Evolutionary conservation across 164 flowering plant genomes (phyloP), one percentile per base, ranked within the genome.

Genomic region (Stephania cephalantha): DNA sequence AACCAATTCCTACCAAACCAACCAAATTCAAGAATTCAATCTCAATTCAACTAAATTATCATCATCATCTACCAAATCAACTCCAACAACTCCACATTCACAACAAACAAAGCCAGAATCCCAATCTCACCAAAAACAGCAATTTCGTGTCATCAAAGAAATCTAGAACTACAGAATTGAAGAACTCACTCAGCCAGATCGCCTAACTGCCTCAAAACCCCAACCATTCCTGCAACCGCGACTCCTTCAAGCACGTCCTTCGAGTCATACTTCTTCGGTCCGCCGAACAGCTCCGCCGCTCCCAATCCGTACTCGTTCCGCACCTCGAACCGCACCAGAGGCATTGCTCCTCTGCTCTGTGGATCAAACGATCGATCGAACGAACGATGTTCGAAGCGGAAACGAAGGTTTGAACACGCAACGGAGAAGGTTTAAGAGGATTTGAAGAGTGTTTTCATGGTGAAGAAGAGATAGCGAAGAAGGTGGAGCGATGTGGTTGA

Each of bases 151-250:
- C 13, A 8, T 3, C 44, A 63, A 20, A 64, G 6, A 50, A 74
- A 67, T 35, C 42, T 2, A 35, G 3, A 48, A 44, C 25, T 25
- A 25, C 13, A 48, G 29, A 3, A n/a, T 50, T 46, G 25, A 68
- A 69, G 72, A 78, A 84, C 91, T 72, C 83, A 96, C 99, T 96
- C 91, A 70, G 97, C 92, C 4, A 94, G 97, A 88, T 96, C 97
- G 31, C 97, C 98, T 25, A 96, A 77, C 79, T 92, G 99, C 29
- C 98, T 88, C 83, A 96, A 83, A 84, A 96, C 83, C 79, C 99
- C 99, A 61, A 94, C 97, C 66, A 96, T 94, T 18, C 99, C 99
- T 20, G 98, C 85, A 25, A 91, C 98, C 42, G 95, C 89, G 46
- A 96, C 90, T 7, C 95, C 97, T 42, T 96, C 92, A 12, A 96